A percentile compares a stretch with the other conserved stretches of the same genome.
phyloP scores from a whole-genome alignment of 139 green algal species.

The Pseudopediastrum boryanum region DNA sequence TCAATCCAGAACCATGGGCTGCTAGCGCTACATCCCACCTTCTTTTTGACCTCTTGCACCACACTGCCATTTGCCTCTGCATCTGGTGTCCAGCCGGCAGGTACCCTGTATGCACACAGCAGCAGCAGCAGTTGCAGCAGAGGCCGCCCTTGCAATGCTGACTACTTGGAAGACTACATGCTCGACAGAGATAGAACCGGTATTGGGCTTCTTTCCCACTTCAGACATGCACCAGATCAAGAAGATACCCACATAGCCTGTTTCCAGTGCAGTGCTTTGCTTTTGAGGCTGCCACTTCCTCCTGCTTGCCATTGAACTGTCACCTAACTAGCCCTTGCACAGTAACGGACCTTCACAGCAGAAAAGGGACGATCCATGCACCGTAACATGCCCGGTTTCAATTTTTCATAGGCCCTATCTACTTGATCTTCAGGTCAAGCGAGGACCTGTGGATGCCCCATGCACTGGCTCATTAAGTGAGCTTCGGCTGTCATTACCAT shows the following conservation, averaged over 20 bases:
- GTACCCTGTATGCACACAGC: conserved; percentile 40
- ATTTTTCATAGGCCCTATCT: no score
- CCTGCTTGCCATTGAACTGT: no score
- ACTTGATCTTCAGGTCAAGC: no score
- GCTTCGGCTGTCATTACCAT: neutral
- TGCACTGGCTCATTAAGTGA: neutral
- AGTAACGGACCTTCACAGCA: no score
- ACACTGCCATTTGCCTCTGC: conserved; percentile 17
- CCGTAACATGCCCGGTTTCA: no score
- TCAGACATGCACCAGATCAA: neutral
- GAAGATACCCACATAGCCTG: neutral
- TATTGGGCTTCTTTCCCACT: neutral
- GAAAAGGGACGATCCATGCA: no score
- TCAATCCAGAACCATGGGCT: no score
- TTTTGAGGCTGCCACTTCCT: no score
- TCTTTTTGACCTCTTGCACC: conserved; percentile 67
- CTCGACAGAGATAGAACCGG: neutral
- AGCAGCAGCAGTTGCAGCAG: neutral
- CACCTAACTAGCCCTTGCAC: no score
- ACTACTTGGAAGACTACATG: neutral
- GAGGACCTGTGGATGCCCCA: no score
- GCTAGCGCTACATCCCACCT: no score
- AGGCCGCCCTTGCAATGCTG: neutral
- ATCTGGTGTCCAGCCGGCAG: conserved; percentile 52
- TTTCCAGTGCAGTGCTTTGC: neutral